Evolutionary conservation across 108 stramenopile genomes (phyloP), one percentile per base, ranked within the genome.

Genomic region (Conticribra guillardii): DNA sequence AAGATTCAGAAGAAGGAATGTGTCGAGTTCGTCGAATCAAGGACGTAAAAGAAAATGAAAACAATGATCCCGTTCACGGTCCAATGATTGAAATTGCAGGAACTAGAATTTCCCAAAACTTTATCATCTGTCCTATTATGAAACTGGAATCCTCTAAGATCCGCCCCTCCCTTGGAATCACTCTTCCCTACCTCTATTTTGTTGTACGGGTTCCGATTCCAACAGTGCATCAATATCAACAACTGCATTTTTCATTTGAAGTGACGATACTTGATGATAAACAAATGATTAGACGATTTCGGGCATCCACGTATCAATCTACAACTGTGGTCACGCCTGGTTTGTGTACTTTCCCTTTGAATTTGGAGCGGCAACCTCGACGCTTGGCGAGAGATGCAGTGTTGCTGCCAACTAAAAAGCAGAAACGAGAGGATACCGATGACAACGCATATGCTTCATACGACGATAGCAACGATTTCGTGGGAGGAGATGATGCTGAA

Each of bases 281-380:
- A 47, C 58, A 51, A 34, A 59, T 24, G 23, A 70, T 45, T 30
- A 19, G 68, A 58, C 28, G 68, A 50, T 59, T 69, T 32, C 68
- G 68, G 0, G 55, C 55, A 4, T 69, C 55, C 1, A 69, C 68
- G 11, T 69, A 57, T 50, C 68, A 69, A 69, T 69, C 68, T 22
- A 18, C 44, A 3, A 69, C 68, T 4, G 17, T 57, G 1, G 27
- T 69, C 27, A 31, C 57, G 17, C 45, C 68, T 15, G 68, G 58
- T 50, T 56, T 69, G 22, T 69, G 68, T n/a, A 50, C 30, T 14
- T 48, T 69, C 31, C 68, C 68, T 18, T 32, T 69, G 46, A 56
- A 54, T 18, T 69, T 69, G 57, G 61, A 63, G 19, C 46, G 30
- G 21, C 57, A 58, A 69, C 55, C 32, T 34, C 24, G 45, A 31